Evolutionary conservation across 2,329 filamentous ascomycete genomes (phyloP), one percentile per base, ranked within the genome.

Genomic region (Ophiostoma novo-ulmi): DNA sequence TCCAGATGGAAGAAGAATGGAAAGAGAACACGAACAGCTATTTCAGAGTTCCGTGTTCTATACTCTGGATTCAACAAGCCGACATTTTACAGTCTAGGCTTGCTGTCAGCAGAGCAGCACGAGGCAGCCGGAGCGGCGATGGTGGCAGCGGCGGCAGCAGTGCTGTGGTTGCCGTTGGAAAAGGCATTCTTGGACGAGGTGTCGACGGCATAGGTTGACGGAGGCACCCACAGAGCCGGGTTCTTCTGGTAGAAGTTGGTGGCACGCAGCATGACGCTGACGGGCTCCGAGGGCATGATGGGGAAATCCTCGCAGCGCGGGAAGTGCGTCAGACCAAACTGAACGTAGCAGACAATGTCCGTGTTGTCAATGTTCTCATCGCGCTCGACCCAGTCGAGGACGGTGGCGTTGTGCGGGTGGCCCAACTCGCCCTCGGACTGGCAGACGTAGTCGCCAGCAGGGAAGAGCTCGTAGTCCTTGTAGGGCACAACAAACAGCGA

Each of bases 321-420:
- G 82, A 97, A 94, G 78, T 97, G 94, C 0, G 91, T 94, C 39
- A 97, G 84, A 39, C 94, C 94, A 76, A 97, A 97, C 0, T 93
- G 97, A 80, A 97, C 93, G 92, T 93, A 97, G 35, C 97, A 85
- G 1, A 97, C 93, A 58, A 97, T 82, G 78, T 97, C 92, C 0
- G 89, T 91, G 82, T 97, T 90, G 69, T 91, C 91, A 75, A 97
- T 88, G 41, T 82, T 85, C 71, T 86, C 87, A 69, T 93, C 87
- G n/a, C 87, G 74, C 74, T 74, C 88, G 74, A 95, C 90, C 93
- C 92, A 94, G 74, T 89, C 84, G 0, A 90, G 89, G 0, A 96
- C 81, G 36, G 92, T 92, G 13, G 35, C 31, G 68, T 73, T 73
- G 71, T 73, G 70, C 26, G 71, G 71, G 64, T 83, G 81, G 0